These are phyloP conservation scores for Suhomyces bokatorum DNA, from an alignment of 1,139 yeast species.

Conservation along the genomic window DNA sequence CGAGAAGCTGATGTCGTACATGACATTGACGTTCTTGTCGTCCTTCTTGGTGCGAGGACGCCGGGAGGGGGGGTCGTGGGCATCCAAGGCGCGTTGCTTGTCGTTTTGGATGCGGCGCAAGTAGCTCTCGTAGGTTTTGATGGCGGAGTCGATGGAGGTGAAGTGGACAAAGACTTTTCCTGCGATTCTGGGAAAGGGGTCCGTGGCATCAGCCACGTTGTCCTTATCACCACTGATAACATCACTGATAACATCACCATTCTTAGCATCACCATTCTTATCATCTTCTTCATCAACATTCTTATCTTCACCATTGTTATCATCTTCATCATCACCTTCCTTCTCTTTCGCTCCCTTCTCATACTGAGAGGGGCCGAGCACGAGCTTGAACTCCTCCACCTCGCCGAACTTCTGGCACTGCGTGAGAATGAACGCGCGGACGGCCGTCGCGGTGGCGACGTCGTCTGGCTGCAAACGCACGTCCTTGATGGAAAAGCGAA, in stretches of 20 bases:
- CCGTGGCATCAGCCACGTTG: too few species aligned
- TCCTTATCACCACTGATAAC: too few species aligned
- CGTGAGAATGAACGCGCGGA: conserved; percentile 20
- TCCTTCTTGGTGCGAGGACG: conserved; percentile 6
- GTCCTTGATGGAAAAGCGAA: conserved; percentile 19
- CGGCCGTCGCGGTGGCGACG: conserved; percentile 3
- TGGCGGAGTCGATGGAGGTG: conserved; percentile 43
- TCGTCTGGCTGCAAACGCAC: conserved; percentile 3
- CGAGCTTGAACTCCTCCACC: conserved; percentile 30
- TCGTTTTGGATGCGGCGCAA: conserved; percentile 28
- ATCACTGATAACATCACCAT: too few species aligned
- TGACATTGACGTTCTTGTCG: conserved; percentile 9
- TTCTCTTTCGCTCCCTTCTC: too few species aligned
- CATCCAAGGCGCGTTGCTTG: conserved; percentile 22
- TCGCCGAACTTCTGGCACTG: conserved; percentile 38
- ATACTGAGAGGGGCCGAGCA: too few species aligned
- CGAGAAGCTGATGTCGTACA: conserved; percentile 20
- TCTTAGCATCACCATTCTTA: not conserved
- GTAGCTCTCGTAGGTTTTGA: conserved; percentile 38
- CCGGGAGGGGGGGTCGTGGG: conserved; percentile 11
- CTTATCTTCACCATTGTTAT: too few species aligned
- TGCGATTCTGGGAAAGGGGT: not conserved
- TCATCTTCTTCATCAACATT: not conserved
- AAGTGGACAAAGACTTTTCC: conserved; percentile 33
- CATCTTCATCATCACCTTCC: too few species aligned